Conservation (phyloP, 495 filamentous ascomycete species). For the Halenospora varia region DNA sequence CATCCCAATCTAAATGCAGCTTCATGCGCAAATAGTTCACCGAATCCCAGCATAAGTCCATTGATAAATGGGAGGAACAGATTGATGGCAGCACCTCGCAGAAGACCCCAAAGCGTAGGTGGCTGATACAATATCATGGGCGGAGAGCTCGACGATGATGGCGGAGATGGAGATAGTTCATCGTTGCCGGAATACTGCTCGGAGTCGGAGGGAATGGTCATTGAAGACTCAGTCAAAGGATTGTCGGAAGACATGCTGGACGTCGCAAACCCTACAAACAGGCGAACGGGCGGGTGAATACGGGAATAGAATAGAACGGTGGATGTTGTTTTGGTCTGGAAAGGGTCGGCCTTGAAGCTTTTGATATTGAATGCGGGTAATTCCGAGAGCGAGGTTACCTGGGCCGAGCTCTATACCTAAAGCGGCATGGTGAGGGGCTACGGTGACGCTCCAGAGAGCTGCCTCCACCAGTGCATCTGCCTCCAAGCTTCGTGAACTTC, state of each 20-base stretch:
- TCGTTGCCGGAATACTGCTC: slow-evolving; percentile 78
- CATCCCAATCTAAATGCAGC: slow-evolving; percentile 88
- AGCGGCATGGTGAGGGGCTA: neutral
- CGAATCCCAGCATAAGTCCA: slow-evolving; percentile 96
- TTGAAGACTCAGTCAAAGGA: slow-evolving; percentile 70
- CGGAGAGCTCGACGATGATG: slow-evolving; percentile 62
- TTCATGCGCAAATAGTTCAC: slow-evolving; percentile 94
- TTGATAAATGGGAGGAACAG: slow-evolving; percentile 93
- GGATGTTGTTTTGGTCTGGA: slow-evolving; percentile 1
- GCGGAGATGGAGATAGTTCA: slow-evolving; percentile 52
- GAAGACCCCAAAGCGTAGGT: slow-evolving; percentile 76
- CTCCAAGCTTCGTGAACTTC: neutral
- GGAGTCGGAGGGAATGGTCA: slow-evolving; percentile 87
- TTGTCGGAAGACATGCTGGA: slow-evolving; percentile 39
- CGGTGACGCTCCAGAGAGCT: neutral
- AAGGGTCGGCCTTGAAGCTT: slow-evolving; percentile 15
- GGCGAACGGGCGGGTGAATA: slow-evolving; percentile 9
- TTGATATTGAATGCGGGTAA: slow-evolving; percentile 13
- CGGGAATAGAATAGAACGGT: slow-evolving; percentile 2
- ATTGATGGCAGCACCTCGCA: slow-evolving; percentile 92
- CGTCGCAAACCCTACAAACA: slow-evolving; percentile 6
- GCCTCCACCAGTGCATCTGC: neutral
- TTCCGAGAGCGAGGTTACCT: neutral
- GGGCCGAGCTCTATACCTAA: neutral
- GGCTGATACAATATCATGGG: slow-evolving; percentile 86